Evolutionary conservation across 768 basidiomycete genomes (phyloP).

Genomic region (Mycena alexandri): DNA sequence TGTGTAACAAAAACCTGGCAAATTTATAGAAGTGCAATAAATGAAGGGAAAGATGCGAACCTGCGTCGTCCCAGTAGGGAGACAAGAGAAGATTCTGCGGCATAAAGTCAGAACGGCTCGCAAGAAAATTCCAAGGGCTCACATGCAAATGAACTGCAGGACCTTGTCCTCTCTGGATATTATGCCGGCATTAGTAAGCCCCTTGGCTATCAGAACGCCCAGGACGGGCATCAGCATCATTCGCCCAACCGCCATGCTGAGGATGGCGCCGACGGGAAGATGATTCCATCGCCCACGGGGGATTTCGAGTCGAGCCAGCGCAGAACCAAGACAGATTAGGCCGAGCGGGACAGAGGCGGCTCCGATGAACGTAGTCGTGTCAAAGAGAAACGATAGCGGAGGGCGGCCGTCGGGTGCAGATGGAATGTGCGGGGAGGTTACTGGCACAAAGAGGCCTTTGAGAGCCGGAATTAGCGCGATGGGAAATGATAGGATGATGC

Average conservation of each 20-base stretch:
- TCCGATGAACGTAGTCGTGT: slow-evolving; percentile 70
- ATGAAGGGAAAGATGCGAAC: background rate
- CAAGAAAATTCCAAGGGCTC: background rate
- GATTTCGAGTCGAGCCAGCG: slow-evolving; percentile 62
- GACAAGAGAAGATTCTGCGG: slow-evolving; percentile 12
- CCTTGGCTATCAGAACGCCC: slow-evolving; percentile 59
- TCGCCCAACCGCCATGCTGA: slow-evolving; percentile 55
- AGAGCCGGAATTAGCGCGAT: slow-evolving; percentile 68
- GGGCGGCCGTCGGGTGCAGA: slow-evolving; percentile 75
- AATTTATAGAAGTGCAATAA: background rate
- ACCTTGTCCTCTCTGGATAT: slow-evolving; percentile 57
- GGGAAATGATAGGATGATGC: slow-evolving; percentile 67
- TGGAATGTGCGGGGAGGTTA: slow-evolving; percentile 58
- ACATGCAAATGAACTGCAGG: slow-evolving; percentile 62
- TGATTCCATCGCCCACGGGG: slow-evolving; percentile 52
- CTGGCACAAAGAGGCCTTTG: slow-evolving; percentile 70
- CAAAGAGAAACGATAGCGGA: slow-evolving; percentile 71
- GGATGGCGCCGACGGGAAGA: slow-evolving; percentile 56
- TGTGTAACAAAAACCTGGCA: slow-evolving; percentile 17
- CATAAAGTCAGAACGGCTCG: background rate
- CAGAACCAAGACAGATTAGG: slow-evolving; percentile 71
- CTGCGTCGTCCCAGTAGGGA: slow-evolving; percentile 26
- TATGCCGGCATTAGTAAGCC: slow-evolving; percentile 50
- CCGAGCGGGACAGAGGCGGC: slow-evolving; percentile 74
- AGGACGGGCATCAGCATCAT: slow-evolving; percentile 61